Conservation (phyloP, 2,329 filamentous ascomycete species). For the Colletotrichum tabaci region DNA sequence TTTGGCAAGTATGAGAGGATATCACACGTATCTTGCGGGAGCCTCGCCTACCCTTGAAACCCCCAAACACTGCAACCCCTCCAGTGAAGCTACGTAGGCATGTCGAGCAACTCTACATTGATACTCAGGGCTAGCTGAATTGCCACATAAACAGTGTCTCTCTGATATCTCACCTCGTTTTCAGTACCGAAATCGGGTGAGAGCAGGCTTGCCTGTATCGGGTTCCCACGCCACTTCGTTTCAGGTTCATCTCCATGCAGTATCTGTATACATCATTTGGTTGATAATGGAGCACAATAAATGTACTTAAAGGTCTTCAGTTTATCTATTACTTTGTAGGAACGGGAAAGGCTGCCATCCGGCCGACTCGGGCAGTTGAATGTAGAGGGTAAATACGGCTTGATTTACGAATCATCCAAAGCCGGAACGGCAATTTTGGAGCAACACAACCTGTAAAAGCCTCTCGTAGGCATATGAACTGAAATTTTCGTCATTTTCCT, state of each 20-base stretch:
- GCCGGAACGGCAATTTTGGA: neutral
- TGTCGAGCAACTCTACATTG: neutral
- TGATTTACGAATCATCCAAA: neutral
- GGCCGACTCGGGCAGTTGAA: neutral
- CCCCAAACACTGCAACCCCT: neutral
- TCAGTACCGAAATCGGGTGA: neutral
- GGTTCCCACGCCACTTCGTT: slow-evolving; percentile 16
- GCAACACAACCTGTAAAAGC: neutral
- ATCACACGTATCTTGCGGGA: neutral
- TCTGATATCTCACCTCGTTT: neutral
- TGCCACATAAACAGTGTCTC: neutral
- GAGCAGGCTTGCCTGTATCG: neutral
- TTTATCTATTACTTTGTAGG: neutral
- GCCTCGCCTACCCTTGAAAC: too few relatives aligned
- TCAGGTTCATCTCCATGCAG: neutral
- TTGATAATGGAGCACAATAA: slow-evolving; percentile 11
- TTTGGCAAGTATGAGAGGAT: neutral
- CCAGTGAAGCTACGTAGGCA: neutral
- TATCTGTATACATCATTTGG: neutral
- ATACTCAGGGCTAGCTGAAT: neutral
- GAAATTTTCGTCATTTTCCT: neutral
- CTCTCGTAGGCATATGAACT: neutral
- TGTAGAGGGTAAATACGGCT: neutral
- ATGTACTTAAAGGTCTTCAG: neutral
- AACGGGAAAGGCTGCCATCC: neutral